These are phyloP conservation scores for Pseudopyricularia cyperi DNA, from an alignment of 2,329 filamentous ascomycete species.

Conservation along the genomic window DNA sequence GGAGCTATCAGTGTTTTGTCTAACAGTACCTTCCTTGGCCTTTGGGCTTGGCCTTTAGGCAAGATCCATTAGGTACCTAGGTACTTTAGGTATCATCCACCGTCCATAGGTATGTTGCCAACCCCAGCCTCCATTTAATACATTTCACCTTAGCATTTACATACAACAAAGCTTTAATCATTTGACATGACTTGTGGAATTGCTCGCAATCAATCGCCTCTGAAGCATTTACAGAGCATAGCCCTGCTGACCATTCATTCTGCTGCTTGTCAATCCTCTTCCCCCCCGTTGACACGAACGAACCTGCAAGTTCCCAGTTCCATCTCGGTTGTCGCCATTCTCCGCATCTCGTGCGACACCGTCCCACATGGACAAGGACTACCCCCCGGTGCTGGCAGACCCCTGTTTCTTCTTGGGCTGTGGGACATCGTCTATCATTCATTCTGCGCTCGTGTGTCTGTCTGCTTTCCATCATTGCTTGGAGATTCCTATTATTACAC, in stretches of 20 bases:
- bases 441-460: neutral
- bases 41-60: too few species aligned
- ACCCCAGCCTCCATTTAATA: too few species aligned
- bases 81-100: too few species aligned
- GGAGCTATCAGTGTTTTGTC: too few species aligned
- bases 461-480: neutral
- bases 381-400: neutral
- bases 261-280: too few species aligned
- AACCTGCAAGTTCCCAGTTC: neutral
- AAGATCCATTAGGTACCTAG: too few species aligned
- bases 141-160: too few species aligned
- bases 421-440: neutral
- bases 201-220: neutral
- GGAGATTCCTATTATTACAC: neutral
- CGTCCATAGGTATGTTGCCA: too few species aligned
- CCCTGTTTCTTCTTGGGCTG: neutral
- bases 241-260: too few species aligned
- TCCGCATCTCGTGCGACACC: constrained; percentile 2
- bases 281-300: neutral
- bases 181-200: too few species aligned
- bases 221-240: neutral
- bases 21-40: too few species aligned
- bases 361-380: neutral
- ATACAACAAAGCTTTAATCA: too few species aligned
- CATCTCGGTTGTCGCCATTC: neutral